These are phyloP conservation scores for Pythium grandisporangium DNA, from an alignment of 352 stramenopile genomes.

Conservation along the genomic window DNA sequence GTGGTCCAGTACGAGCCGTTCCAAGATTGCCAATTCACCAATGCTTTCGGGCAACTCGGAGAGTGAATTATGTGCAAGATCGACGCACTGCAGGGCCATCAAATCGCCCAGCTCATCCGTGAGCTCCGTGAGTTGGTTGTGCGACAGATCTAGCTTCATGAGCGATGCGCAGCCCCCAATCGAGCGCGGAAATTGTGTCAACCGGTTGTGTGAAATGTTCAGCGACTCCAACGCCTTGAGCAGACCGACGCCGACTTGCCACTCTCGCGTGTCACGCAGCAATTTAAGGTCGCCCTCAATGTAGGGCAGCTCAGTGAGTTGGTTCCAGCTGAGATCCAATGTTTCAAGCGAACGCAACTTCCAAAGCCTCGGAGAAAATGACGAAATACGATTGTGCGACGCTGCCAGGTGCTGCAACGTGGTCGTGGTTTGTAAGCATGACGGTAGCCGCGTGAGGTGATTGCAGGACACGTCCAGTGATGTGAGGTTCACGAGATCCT, in stretches of 20 bases:
- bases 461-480: conserved; percentile 55
- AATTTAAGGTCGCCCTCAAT: conserved; percentile 62
- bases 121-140: conserved; percentile 33
- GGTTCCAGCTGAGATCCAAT: conserved; percentile 48
- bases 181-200: conserved; percentile 29
- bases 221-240: conserved; percentile 27
- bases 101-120: conserved; percentile 31
- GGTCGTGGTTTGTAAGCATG: conserved; percentile 53
- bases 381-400: conserved; percentile 42
- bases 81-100: conserved; percentile 19
- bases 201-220: conserved; percentile 42
- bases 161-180: conserved; percentile 39
- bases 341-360: conserved; percentile 37
- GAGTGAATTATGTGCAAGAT: conserved; percentile 34
- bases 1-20: conserved; percentile 22
- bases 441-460: conserved; percentile 39
- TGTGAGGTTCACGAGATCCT: conserved; percentile 49
- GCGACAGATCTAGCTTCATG: conserved; percentile 31
- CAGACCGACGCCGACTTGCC: conserved; percentile 56
- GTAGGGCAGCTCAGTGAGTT: conserved; percentile 39
- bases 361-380: conserved; percentile 60
- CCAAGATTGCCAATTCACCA: conserved; percentile 23
- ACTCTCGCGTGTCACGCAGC: conserved; percentile 58
- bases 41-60: conserved; percentile 27
- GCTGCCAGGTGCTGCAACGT: conserved; percentile 33